Evolutionary conservation across 106 monocot species (phyloP).

Genomic region (Cymbidium sinense): DNA sequence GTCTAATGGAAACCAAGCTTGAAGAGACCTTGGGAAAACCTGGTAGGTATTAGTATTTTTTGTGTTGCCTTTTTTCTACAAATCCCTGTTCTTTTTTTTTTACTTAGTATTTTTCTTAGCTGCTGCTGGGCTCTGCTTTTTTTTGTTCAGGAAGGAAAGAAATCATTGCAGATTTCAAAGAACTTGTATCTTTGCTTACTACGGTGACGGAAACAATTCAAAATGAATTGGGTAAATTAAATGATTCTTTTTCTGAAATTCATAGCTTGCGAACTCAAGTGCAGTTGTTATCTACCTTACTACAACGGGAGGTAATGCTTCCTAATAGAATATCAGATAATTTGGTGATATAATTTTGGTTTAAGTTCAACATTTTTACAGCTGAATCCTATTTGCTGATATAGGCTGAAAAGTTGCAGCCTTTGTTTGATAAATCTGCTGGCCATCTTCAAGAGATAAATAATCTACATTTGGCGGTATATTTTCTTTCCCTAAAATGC

Average conservation of each 20-base stretch:
- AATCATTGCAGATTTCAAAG: conserved; percentile 71
- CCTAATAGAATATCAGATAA: background rate
- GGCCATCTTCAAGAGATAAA: conserved; percentile 54
- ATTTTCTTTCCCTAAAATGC: background rate
- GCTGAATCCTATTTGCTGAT: background rate
- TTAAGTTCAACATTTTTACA: background rate
- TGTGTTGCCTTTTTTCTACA: background rate
- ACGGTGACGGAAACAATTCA: conserved; percentile 73
- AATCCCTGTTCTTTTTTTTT: background rate
- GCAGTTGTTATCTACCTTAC: conserved; percentile 51
- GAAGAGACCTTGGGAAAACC: conserved; percentile 73
- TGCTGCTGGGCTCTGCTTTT: background rate
- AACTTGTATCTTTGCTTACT: conserved; percentile 66
- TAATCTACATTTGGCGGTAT: conserved; percentile 54
- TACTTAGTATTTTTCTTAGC: conserved; percentile 1
- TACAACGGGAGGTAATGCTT: conserved; percentile 56
- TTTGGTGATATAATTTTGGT: background rate
- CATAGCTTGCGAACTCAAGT: conserved; percentile 77
- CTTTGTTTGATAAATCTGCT: conserved; percentile 40
- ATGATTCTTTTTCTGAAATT: conserved; percentile 58
- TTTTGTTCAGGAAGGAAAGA: conserved; percentile 62
- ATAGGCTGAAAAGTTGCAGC: conserved; percentile 50
- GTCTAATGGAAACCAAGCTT: conserved; percentile 42
- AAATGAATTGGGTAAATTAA: conserved; percentile 56
- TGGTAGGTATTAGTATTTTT: conserved; percentile 27